These are phyloP conservation scores for Blastobotrys serpentis DNA, from an alignment of 1,139 yeast genomes.

Conservation along the genomic window DNA sequence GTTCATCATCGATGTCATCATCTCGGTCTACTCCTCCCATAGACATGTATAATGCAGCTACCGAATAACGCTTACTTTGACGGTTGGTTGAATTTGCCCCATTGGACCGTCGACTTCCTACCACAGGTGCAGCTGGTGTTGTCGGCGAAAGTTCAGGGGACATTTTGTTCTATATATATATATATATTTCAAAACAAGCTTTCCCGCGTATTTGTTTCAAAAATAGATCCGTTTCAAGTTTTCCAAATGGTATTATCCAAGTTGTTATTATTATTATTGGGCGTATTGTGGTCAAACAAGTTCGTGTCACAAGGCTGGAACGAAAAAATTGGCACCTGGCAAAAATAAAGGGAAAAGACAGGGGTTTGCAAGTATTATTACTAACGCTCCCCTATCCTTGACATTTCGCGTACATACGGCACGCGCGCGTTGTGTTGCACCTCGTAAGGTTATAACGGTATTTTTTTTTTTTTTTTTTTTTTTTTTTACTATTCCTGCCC, in stretches of 20 bases:
- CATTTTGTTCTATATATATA: background rate
- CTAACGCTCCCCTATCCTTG: background rate
- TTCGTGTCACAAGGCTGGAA: background rate
- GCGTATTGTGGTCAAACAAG: background rate
- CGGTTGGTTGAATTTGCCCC: conserved; percentile 27
- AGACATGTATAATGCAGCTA: conserved; percentile 41
- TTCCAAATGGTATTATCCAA: no score
- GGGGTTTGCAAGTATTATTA: background rate
- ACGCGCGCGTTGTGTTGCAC: background rate
- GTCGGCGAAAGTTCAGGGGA: conserved; percentile 9
- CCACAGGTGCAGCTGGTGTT: conserved; percentile 3
- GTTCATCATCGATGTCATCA: conserved; percentile 41
- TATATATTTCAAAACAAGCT: no score
- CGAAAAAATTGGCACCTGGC: background rate
- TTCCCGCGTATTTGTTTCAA: no score
- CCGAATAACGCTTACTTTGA: conserved; percentile 40
- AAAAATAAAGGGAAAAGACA: background rate
- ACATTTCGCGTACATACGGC: conserved; percentile 4
- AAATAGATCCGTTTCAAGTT: no score
- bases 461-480: no score
- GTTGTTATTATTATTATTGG: background rate
- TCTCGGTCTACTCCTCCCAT: conserved; percentile 42
- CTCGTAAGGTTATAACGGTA: background rate
- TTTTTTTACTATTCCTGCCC: no score
- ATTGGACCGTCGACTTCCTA: conserved; percentile 16